phyloP scores from a whole-genome alignment of 2,329 filamentous ascomycete genomes.

The Apiospora pterosperma region DNA sequence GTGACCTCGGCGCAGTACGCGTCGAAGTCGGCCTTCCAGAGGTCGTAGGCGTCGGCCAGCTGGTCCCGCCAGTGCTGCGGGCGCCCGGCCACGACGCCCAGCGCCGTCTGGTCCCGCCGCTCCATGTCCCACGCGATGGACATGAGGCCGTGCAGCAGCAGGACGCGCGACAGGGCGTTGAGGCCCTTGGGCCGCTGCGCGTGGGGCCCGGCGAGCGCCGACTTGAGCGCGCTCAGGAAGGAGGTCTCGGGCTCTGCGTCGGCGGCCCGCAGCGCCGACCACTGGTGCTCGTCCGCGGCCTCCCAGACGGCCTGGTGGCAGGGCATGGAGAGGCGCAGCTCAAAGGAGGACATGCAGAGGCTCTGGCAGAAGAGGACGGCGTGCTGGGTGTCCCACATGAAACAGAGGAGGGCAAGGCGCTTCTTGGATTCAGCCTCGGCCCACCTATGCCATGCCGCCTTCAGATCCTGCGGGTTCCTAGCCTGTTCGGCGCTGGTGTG shows the following conservation, averaged over 20 bases:
- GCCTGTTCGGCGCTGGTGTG: slow-evolving; percentile 23
- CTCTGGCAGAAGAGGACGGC: slow-evolving; percentile 64
- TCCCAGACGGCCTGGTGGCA: slow-evolving; percentile 56
- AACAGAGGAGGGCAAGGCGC: slow-evolving; percentile 56
- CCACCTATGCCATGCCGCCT: slow-evolving; percentile 49
- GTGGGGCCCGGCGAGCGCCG: slow-evolving; percentile 46
- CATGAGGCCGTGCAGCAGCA: slow-evolving; percentile 61
- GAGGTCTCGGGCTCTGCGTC: slow-evolving; percentile 25
- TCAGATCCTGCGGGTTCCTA: slow-evolving; percentile 35
- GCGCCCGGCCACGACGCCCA: slow-evolving; percentile 36
- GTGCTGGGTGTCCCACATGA: slow-evolving; percentile 65
- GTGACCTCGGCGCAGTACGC: slow-evolving; percentile 39
- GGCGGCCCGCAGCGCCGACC: slow-evolving; percentile 39
- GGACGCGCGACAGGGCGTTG: slow-evolving; percentile 48
- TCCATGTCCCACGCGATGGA: slow-evolving; percentile 61
- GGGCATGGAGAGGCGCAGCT: slow-evolving; percentile 54
- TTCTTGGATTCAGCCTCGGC: slow-evolving; percentile 56
- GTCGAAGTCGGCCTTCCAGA: slow-evolving; percentile 58
- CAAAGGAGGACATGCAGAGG: slow-evolving; percentile 63
- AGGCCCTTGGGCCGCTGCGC: slow-evolving; percentile 34
- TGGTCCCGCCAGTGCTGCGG: slow-evolving; percentile 46
- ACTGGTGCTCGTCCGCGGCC: slow-evolving; percentile 47
- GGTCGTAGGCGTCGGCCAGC: slow-evolving; percentile 49
- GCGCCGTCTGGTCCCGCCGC: slow-evolving; percentile 57
- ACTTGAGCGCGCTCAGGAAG: slow-evolving; percentile 52